Evolutionary conservation across 352 stramenopile genomes (phyloP).

Genomic region (Globisporangium acanthophoron): DNA sequence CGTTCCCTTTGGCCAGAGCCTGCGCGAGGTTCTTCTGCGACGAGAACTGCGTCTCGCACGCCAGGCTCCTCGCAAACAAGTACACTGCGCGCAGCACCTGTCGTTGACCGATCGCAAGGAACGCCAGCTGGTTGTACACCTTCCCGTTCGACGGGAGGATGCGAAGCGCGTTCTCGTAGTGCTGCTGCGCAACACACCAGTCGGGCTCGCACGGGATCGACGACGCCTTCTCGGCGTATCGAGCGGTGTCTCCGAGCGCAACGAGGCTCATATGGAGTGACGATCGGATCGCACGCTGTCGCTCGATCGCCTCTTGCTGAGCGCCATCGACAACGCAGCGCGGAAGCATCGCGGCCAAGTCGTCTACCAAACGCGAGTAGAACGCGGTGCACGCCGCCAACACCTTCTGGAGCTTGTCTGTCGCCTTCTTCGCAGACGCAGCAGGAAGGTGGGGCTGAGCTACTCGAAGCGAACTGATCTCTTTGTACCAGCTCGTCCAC

Average conservation of each 20-base stretch:
- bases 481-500: constrained; percentile 63
- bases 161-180: constrained; percentile 31
- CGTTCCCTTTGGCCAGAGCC: constrained; percentile 16
- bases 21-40: constrained; percentile 33
- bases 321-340: not conserved
- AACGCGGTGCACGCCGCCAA: constrained; percentile 10
- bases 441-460: not conserved
- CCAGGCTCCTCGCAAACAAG: constrained; percentile 37
- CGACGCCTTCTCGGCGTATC: constrained; percentile 30
- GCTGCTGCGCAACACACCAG: constrained; percentile 24
- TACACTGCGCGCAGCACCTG: constrained; percentile 34
- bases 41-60: constrained; percentile 33
- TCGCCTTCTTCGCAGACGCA: constrained; percentile 2
- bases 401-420: constrained; percentile 1
- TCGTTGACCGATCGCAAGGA: constrained; percentile 29
- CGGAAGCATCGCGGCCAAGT: not conserved
- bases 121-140: constrained; percentile 56
- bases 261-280: constrained; percentile 42
- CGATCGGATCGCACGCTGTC: constrained; percentile 17
- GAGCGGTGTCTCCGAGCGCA: constrained; percentile 39
- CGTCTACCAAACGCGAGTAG: constrained; percentile 7
- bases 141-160: constrained; percentile 42
- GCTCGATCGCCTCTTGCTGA: not conserved
- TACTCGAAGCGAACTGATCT: constrained; percentile 33
- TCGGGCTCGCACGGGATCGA: constrained; percentile 10